Evolutionary conservation across 2,329 filamentous ascomycete species (phyloP).

Genomic region (Aureobasidium zeae): DNA sequence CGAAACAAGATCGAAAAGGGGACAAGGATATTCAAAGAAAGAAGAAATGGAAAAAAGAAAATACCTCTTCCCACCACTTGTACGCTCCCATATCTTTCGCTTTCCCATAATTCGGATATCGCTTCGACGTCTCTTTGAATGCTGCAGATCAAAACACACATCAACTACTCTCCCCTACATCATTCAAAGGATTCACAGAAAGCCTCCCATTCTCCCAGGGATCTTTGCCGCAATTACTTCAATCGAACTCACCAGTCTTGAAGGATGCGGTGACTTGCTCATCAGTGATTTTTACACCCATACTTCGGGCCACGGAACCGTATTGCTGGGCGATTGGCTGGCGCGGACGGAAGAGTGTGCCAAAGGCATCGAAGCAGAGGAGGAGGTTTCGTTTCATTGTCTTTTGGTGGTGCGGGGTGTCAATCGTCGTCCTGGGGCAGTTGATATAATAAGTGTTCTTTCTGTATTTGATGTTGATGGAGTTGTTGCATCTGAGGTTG

Average conservation of each 20-base stretch:
- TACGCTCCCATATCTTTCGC: slow-evolving; percentile 42
- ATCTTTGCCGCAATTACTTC: background rate
- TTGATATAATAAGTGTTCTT: no score
- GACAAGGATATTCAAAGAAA: background rate
- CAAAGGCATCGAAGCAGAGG: slow-evolving; percentile 56
- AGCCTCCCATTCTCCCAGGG: no score
- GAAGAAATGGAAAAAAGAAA: slow-evolving; percentile 20
- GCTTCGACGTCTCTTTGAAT: slow-evolving; percentile 39
- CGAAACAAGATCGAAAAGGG: background rate
- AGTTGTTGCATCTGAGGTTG: no score
- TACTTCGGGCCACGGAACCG: slow-evolving; percentile 40
- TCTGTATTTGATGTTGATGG: no score
- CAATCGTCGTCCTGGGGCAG: no score
- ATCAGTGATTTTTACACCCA: slow-evolving; percentile 41
- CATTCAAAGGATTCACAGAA: no score
- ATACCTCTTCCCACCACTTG: slow-evolving; percentile 53
- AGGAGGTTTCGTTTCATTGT: slow-evolving; percentile 38
- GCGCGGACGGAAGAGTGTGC: slow-evolving; percentile 51
- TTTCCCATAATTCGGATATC: slow-evolving; percentile 52
- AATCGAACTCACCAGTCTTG: slow-evolving; percentile 28
- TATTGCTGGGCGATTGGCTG: slow-evolving; percentile 47
- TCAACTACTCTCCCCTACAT: background rate
- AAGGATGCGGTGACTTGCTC: slow-evolving; percentile 35
- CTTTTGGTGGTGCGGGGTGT: background rate
- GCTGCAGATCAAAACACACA: slow-evolving; percentile 25